A percentile compares a stretch with the other conserved stretches of the same genome.
Evolutionary conservation across 2,329 filamentous ascomycete species (phyloP).

Genomic region (Trichocomaceae sp.): DNA sequence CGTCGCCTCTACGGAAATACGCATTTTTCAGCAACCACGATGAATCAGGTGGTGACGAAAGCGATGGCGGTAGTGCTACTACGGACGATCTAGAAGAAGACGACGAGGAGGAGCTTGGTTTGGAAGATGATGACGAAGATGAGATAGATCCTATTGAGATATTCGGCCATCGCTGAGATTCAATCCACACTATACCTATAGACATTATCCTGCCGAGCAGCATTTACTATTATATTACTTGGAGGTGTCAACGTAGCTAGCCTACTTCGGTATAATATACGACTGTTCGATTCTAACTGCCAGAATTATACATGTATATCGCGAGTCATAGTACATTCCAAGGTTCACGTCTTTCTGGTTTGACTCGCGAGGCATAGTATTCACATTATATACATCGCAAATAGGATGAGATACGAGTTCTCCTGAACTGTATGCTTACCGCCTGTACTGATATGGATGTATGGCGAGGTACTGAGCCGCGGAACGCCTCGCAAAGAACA

Average conservation of each 20-base stretch:
- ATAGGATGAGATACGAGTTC: too few species aligned
- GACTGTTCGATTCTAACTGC: not conserved
- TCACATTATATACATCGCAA: too few species aligned
- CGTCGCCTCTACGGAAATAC: slow-evolving; percentile 38
- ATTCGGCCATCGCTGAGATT: slow-evolving; percentile 46
- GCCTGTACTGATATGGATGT: too few species aligned
- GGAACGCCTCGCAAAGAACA: too few species aligned
- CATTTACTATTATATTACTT: not conserved
- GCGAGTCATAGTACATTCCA: too few species aligned
- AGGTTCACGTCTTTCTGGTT: too few species aligned
- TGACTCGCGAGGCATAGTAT: too few species aligned
- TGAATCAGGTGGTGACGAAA: slow-evolving; percentile 24
- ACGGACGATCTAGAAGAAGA: slow-evolving; percentile 37
- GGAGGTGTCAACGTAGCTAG: not conserved
- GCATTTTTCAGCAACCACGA: slow-evolving; percentile 28
- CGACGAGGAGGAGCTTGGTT: slow-evolving; percentile 5
- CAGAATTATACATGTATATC: not conserved
- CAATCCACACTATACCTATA: too few species aligned
- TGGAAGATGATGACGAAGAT: slow-evolving; percentile 35
- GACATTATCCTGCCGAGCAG: too few species aligned
- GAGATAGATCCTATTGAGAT: slow-evolving; percentile 45
- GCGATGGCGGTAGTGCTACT: slow-evolving; percentile 34
- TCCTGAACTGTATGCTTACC: too few species aligned
- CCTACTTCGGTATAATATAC: not conserved
- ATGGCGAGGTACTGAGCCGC: too few species aligned